Evolutionary conservation across 169 alveolate genomes (phyloP), one percentile per base, ranked within the genome.

Genomic region (Hepatocystis sp.): DNA sequence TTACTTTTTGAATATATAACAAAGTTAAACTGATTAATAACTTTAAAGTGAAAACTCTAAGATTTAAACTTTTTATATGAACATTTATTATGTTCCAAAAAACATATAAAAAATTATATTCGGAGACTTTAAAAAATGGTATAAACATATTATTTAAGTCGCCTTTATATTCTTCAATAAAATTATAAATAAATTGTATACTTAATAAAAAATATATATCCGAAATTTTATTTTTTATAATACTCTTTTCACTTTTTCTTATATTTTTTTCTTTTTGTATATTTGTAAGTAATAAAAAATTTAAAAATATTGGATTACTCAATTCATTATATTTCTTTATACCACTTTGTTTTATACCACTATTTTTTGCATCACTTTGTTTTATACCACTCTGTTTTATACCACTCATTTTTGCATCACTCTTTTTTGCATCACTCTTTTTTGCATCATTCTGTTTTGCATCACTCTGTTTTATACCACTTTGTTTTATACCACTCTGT

Each of bases 201-300:
- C 84, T 78, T 27, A 78, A 53, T 28, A 78, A 53, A 0, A 78
- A 28, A 52, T 61, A 78, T 17, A 53, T 39, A 30, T 78, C 89
- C 47, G 89, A 78, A 2, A 63, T 78, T 78, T 78, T 78, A 36
- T 78, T 58, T 52, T 78, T 78, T 23, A 61, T 78, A 28, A 46
- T 78, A 27, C 46, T 61, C 42, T 78, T 46, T 46, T 78, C 81
- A 40, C 67, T 46, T 55, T 78, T 78, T 51, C 55, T 78, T 19
- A 78, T 78, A 47, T 78, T 78, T 32, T 78, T 78, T 49, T 78
- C 89, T 53, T 78, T 78, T 44, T 78, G 89, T 17, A 78, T 30
- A 52, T 78, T 78, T 7, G 84, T 78, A 2, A 78, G 49, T 17
- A 78, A 39, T 4, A 78, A 17, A 40, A 60, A 78, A 64, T 78